phyloP scores from a whole-genome alignment of 495 filamentous ascomycete genomes.

The Aspergillus incahuasiensis region DNA sequence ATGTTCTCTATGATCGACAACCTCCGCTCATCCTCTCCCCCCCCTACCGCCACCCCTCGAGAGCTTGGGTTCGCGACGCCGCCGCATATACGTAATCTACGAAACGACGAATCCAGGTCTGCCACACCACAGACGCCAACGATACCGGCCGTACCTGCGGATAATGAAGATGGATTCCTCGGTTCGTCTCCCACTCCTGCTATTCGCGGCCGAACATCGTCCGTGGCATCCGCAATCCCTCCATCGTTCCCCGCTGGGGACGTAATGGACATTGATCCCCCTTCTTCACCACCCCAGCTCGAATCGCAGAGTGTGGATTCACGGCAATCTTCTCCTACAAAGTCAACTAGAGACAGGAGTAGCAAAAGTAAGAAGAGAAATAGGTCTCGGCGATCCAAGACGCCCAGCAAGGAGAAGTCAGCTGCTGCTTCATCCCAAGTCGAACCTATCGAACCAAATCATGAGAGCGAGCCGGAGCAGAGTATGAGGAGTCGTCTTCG shows the following conservation, averaged over 20 bases:
- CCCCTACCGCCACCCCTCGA: slow-evolving; percentile 24
- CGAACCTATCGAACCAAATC: background rate
- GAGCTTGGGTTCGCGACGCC: slow-evolving; percentile 36
- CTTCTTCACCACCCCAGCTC: slow-evolving; percentile 40
- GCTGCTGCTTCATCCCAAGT: background rate
- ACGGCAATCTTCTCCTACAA: background rate
- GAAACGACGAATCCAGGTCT: slow-evolving; percentile 15
- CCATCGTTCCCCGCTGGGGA: slow-evolving; percentile 16
- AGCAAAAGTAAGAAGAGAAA: slow-evolving; percentile 16
- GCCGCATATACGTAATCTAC: slow-evolving; percentile 27
- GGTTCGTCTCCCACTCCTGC: slow-evolving; percentile 79
- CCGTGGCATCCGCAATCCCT: slow-evolving; percentile 16
- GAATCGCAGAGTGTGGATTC: slow-evolving; percentile 25
- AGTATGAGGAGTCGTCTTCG: slow-evolving; percentile 29
- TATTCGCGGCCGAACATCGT: slow-evolving; percentile 37
- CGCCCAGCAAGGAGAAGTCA: slow-evolving; percentile 6
- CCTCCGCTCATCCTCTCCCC: slow-evolving; percentile 56
- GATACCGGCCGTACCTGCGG: slow-evolving; percentile 31
- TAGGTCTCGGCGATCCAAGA: slow-evolving; percentile 11
- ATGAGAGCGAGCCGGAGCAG: slow-evolving; percentile 8
- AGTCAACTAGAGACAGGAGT: slow-evolving; percentile 1
- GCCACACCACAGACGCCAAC: slow-evolving; percentile 46
- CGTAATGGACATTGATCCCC: slow-evolving; percentile 26
- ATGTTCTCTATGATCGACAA: slow-evolving; percentile 67
- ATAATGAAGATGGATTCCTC: slow-evolving; percentile 58